Percentiles rank a stretch among this genome's conserved stretches.
Evolutionary conservation across 371 early-diverging fungal genomes (phyloP).

Genomic region (Mucor piriformis): DNA sequence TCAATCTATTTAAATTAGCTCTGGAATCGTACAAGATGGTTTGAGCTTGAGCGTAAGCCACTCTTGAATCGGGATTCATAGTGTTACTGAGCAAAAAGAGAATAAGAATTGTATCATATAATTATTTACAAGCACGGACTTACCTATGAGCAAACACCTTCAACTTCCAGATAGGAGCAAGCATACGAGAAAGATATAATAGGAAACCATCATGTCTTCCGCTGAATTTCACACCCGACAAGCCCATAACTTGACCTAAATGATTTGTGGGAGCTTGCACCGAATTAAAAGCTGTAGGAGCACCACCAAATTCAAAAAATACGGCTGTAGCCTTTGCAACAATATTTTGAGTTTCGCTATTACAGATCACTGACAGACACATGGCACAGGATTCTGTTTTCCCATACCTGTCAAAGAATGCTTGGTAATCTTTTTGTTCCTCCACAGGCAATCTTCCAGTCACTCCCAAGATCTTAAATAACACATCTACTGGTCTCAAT

Average conservation of each 20-base stretch:
- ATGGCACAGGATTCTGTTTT: slow-evolving; percentile 72
- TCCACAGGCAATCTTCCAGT: slow-evolving; percentile 24
- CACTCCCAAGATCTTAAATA: neutral
- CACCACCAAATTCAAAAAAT: slow-evolving; percentile 70
- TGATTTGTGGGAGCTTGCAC: slow-evolving; percentile 10
- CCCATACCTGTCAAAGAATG: slow-evolving; percentile 67
- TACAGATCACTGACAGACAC: slow-evolving; percentile 70
- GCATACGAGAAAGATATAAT: slow-evolving; percentile 75
- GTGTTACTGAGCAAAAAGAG: neutral
- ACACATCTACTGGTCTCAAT: slow-evolving; percentile 76
- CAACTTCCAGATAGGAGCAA: slow-evolving; percentile 78
- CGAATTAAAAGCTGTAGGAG: slow-evolving; percentile 37
- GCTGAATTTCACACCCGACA: slow-evolving; percentile 56
- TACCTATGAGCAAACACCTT: slow-evolving; percentile 47
- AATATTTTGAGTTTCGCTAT: slow-evolving; percentile 11
- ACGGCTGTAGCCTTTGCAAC: slow-evolving; percentile 46
- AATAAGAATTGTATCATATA: neutral
- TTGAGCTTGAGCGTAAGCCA: slow-evolving; percentile 11
- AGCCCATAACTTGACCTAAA: slow-evolving; percentile 42
- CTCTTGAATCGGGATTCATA: neutral
- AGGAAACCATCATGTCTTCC: slow-evolving; percentile 79
- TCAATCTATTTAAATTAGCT: slow-evolving; percentile 47
- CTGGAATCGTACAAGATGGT: slow-evolving; percentile 44
- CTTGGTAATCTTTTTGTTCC: slow-evolving; percentile 44
- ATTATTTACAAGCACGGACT: neutral